phyloP scores from a whole-genome alignment of 495 filamentous ascomycete genomes.

The Penicillium cataractarum region DNA sequence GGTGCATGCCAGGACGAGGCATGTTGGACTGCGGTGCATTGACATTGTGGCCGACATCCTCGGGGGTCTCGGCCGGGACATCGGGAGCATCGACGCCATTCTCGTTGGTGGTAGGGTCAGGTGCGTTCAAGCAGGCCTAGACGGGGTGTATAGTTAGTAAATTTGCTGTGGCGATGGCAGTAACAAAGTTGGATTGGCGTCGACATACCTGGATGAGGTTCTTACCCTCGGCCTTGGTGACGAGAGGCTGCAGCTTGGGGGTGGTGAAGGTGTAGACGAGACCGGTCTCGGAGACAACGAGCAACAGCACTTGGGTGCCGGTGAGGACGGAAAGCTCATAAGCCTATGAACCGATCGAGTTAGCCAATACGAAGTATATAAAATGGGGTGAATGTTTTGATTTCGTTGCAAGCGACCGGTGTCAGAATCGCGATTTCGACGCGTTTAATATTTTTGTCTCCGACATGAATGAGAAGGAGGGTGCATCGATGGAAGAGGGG shows the following conservation, averaged over 20 bases:
- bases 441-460: neutral
- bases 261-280: conserved; percentile 99
- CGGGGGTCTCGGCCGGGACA: conserved; percentile 58
- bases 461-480: neutral
- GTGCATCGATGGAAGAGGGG: no score
- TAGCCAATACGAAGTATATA: neutral
- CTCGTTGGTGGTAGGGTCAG: conserved; percentile 86
- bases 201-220: conserved; percentile 92
- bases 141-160: conserved; percentile 3
- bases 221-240: conserved; percentile 99
- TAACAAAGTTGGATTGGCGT: neutral
- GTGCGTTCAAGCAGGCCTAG: conserved; percentile 95
- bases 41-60: conserved; percentile 58
- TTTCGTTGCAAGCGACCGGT: neutral
- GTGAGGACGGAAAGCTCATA: conserved; percentile 98
- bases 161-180: neutral
- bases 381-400: neutral
- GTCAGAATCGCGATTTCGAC: neutral
- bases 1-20: conserved; percentile 53
- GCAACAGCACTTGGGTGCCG: conserved; percentile 93
- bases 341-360: conserved; percentile 57
- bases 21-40: conserved; percentile 57
- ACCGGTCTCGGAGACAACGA: conserved; percentile 98
- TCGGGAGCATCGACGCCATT: conserved; percentile 81
- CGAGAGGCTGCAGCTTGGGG: conserved; percentile 96